These are phyloP conservation scores for Cytospora schulzeri DNA, from an alignment of 2,329 filamentous ascomycete genomes.

Conservation along the genomic window DNA sequence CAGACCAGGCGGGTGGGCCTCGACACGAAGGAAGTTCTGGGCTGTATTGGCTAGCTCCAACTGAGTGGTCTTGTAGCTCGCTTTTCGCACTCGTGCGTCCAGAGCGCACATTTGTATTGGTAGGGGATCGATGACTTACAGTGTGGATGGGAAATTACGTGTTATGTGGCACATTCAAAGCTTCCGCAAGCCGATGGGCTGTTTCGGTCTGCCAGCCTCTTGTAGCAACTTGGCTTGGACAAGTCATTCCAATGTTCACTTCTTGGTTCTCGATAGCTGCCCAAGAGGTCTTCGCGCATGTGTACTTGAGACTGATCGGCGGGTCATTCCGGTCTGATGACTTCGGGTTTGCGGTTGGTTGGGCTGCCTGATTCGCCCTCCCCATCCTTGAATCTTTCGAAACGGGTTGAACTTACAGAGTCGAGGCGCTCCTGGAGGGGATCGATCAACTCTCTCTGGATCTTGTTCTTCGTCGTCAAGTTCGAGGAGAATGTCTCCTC, in stretches of 20 bases:
- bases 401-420: too few species aligned
- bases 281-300: background rate
- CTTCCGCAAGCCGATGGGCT: too few species aligned
- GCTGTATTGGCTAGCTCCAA: background rate
- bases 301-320: background rate
- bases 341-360: background rate
- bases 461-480: too few species aligned
- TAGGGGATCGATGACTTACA: background rate
- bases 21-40: background rate
- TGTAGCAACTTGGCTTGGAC: background rate
- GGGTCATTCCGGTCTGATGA: background rate
- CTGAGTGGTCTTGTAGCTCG: background rate
- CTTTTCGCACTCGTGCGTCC: background rate
- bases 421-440: too few species aligned
- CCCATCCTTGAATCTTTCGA: too few species aligned
- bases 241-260: background rate
- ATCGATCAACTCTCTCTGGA: too few species aligned
- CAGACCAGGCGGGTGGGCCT: background rate
- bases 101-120: background rate
- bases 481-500: too few species aligned
- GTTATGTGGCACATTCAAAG: background rate
- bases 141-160: background rate
- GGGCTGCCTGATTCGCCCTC: too few species aligned
- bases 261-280: background rate
- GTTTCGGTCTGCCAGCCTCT: background rate